These are phyloP conservation scores for Parmales sp. DNA, from an alignment of 108 stramenopile species.

Conservation along the genomic window DNA sequence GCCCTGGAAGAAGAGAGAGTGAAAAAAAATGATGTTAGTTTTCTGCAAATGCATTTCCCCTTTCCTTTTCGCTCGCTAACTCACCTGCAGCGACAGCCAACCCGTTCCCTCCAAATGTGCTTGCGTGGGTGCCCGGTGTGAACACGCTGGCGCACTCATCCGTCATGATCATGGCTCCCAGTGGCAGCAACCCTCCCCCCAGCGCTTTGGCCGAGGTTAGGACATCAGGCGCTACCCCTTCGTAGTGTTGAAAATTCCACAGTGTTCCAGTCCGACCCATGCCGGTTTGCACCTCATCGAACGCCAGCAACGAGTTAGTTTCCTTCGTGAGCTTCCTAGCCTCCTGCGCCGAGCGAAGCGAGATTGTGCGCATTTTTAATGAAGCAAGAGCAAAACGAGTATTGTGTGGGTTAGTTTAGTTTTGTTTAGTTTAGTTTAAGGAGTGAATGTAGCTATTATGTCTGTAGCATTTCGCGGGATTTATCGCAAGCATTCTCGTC, in stretches of 20 bases:
- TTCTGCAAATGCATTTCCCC: slow-evolving; percentile 32
- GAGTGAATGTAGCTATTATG: no score
- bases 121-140: slow-evolving; percentile 93
- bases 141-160: slow-evolving; percentile 75
- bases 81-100: slow-evolving; percentile 56
- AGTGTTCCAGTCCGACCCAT: slow-evolving; percentile 91
- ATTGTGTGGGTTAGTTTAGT: neutral
- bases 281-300: slow-evolving; percentile 95
- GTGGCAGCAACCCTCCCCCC: slow-evolving; percentile 91
- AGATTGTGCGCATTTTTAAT: no score
- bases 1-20: slow-evolving; percentile 22
- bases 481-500: no score
- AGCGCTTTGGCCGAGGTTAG: slow-evolving; percentile 94
- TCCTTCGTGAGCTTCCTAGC: slow-evolving; percentile 75
- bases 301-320: slow-evolving; percentile 75
- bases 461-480: no score
- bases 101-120: slow-evolving; percentile 96
- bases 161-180: slow-evolving; percentile 91
- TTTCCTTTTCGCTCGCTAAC: neutral
- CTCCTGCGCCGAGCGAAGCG: neutral
- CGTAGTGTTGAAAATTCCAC: slow-evolving; percentile 80
- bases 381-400: neutral
- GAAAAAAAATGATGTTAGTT: slow-evolving; percentile 15
- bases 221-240: slow-evolving; percentile 78
- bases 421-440: slow-evolving; percentile 26